Conservation (phyloP, 1,139 yeast species). For the Hyphopichia khmerensis region DNA sequence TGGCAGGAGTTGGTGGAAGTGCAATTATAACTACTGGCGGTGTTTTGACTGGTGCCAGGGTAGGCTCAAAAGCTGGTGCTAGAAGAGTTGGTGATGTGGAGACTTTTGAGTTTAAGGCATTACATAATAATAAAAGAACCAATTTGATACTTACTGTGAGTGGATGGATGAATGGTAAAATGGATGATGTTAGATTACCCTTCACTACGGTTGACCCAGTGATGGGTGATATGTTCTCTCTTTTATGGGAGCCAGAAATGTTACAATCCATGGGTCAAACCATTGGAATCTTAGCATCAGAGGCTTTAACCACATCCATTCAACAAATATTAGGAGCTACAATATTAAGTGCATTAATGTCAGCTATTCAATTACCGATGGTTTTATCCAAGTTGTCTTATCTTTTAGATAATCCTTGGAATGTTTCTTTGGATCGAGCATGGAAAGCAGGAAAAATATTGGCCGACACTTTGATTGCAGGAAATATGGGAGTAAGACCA, state of each 20-base stretch:
- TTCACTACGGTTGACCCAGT: constrained; percentile 96
- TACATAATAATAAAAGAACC: constrained; percentile 87
- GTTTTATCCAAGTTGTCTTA: constrained; percentile 86
- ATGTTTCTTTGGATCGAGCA: constrained; percentile 92
- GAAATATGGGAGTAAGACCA: constrained; percentile 91
- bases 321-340: constrained; percentile 96
- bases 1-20: constrained; percentile 97
- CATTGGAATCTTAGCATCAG: constrained; percentile 87
- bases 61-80: constrained; percentile 83
- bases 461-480: constrained; percentile 86
- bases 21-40: constrained; percentile 93
- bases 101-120: constrained; percentile 89
- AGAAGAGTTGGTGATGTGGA: constrained; percentile 88
- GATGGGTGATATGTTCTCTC: constrained; percentile 92
- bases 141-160: constrained; percentile 88
- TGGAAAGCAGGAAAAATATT: constrained; percentile 93
- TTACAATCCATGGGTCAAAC: constrained; percentile 95
- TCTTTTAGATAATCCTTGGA: constrained; percentile 96
- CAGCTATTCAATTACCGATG: constrained; percentile 95
- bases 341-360: constrained; percentile 85
- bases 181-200: constrained; percentile 95
- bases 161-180: constrained; percentile 97
- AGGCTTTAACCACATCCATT: constrained; percentile 86
- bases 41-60: constrained; percentile 84
- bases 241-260: constrained; percentile 98